Evolutionary conservation across 2,329 filamentous ascomycete genomes (phyloP).

Genomic region (Aspergillus fischeri): DNA sequence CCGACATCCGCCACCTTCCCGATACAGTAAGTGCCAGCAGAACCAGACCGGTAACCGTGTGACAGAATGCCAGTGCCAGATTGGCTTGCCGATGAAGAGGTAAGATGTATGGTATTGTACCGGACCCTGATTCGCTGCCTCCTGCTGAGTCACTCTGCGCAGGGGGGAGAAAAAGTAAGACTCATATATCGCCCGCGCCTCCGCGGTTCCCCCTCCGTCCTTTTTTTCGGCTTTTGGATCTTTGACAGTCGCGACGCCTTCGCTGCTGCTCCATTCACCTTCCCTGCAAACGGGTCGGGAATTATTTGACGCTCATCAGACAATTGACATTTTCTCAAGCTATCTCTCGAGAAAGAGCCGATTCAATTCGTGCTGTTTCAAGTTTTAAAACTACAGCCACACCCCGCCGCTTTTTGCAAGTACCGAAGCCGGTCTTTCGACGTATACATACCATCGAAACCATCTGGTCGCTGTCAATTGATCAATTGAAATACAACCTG

Average conservation of each 20-base stretch:
- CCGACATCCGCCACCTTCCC: conserved; percentile 6
- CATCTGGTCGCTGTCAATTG: neutral
- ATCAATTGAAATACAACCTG: neutral
- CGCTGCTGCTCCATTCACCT: conserved; percentile 22
- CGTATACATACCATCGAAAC: neutral
- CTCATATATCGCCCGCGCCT: conserved; percentile 9
- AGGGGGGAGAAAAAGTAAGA: neutral
- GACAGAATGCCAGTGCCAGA: neutral
- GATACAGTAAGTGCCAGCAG: conserved; percentile 1
- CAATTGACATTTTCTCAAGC: neutral
- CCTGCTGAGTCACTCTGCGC: neutral
- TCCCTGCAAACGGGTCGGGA: neutral
- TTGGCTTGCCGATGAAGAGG: neutral
- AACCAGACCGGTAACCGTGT: neutral
- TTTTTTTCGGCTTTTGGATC: conserved; percentile 24
- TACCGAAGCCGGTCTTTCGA: neutral
- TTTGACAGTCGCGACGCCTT: conserved; percentile 25
- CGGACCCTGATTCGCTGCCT: neutral
- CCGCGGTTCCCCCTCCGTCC: conserved; percentile 5
- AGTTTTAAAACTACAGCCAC: neutral
- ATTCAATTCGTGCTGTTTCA: neutral
- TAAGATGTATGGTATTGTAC: neutral
- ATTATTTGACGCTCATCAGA: neutral
- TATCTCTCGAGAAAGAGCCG: neutral
- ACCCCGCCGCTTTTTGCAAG: neutral